These are phyloP conservation scores for Sutorius australiensis DNA, from an alignment of 768 basidiomycete genomes.

Conservation along the genomic window DNA sequence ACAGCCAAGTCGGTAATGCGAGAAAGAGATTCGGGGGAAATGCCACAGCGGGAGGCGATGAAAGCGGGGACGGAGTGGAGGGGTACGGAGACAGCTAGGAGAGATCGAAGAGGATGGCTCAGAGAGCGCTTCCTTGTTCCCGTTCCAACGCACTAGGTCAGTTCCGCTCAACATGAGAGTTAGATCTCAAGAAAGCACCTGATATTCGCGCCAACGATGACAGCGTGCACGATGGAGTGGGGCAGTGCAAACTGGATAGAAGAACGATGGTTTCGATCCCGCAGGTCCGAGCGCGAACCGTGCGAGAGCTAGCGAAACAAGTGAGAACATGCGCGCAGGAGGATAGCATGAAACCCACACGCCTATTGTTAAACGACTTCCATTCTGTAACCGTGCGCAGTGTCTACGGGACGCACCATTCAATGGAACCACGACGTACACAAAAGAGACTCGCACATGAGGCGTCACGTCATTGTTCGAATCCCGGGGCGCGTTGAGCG, in stretches of 20 bases:
- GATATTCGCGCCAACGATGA: constrained; percentile 55
- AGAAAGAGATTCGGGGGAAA: constrained; percentile 42
- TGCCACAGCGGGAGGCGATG: constrained; percentile 23
- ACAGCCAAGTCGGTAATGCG: constrained; percentile 50
- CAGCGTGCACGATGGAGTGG: constrained; percentile 57
- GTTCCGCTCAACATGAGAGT: constrained; percentile 1
- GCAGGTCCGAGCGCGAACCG: constrained; percentile 69
- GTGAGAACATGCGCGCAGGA: constrained; percentile 9
- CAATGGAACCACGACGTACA: constrained; percentile 2
- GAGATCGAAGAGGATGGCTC: constrained; percentile 21
- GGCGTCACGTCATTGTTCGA: constrained; percentile 70
- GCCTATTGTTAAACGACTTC: constrained; percentile 68
- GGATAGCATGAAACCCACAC: constrained; percentile 24
- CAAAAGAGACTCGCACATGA: constrained; percentile 66
- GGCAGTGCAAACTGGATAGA: constrained; percentile 64
- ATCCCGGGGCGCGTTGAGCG: constrained; percentile 69
- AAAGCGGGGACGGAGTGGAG: constrained; percentile 22
- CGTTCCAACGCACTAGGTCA: constrained; percentile 22
- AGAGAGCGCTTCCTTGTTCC: constrained; percentile 29
- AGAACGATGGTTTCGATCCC: constrained; percentile 69
- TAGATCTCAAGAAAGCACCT: constrained; percentile 36
- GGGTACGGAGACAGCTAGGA: constrained; percentile 27
- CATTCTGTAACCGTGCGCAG: constrained; percentile 66
- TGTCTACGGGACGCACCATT: constrained; percentile 45
- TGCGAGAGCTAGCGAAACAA: constrained; percentile 43